Base-by-base conservation (phyloP, 2,329 filamentous ascomycete genomes). In the Ophiostoma pallidulum region DNA sequence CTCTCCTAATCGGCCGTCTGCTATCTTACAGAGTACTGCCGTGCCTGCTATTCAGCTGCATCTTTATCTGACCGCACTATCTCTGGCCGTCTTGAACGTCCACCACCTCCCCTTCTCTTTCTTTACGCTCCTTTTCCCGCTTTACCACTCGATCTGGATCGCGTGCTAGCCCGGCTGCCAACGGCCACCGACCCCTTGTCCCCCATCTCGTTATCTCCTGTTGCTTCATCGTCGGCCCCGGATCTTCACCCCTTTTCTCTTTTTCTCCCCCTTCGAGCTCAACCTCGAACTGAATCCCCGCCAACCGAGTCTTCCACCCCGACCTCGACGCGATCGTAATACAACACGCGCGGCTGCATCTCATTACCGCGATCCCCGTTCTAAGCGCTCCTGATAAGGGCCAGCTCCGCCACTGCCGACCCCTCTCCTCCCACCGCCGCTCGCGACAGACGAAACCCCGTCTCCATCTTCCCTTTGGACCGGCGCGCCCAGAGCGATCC, bases 11-110 rank as follows among this genome's bases (percentile, higher is more conserved):
- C 24, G 20, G 8, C 36, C 22, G 13, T 22, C 20, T 26, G 37
- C 37, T 37, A 26, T 41, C 29, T 24, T n/a, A n/a, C n/a, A n/a
- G n/a, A n/a, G n/a, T n/a, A n/a, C n/a, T n/a, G n/a, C n/a, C n/a
- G 10, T 20, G 28, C 19, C 18, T 31, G 18, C 9, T 24, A 26
- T 41, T n/a, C 22, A 19, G 28, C 19, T 32, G 16, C 44, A 22
- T 42, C 35, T 38, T 40, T 38, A 40, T 44, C 44, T 29, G 16
- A 20, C 41, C 47, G 41, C 44, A 43, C 28, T 46, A 45, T 52
- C 36, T 35, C 29, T 43, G 29, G 35, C 43, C 43, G 26, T 32
- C 29, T 26, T 40, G n/a, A n/a, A n/a, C n/a, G n/a, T n/a, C n/a
- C n/a, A n/a, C n/a, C n/a, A n/a, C 19, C 32, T 14, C 16, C 19